These are phyloP conservation scores for Entomortierella lignicola DNA, from an alignment of 192 early-diverging fungal species.

Conservation along the genomic window DNA sequence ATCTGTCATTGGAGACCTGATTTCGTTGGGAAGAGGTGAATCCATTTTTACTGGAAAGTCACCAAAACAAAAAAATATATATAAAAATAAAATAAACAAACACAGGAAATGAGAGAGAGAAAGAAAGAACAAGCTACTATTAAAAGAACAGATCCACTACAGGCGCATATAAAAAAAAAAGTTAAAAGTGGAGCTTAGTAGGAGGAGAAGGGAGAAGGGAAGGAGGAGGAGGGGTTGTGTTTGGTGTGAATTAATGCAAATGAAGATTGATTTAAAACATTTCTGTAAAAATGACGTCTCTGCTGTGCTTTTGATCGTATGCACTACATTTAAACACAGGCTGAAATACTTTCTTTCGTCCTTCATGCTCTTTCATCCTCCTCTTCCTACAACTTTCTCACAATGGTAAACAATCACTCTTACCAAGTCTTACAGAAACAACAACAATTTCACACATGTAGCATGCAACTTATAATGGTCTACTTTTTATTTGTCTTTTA, in stretches of 20 bases:
- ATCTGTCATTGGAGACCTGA: slow-evolving; percentile 19
- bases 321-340: not conserved
- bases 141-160: not conserved
- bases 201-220: not conserved
- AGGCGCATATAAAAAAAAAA: not conserved
- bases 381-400: not conserved
- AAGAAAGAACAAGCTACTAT: not conserved
- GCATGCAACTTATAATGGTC: not conserved
- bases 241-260: not conserved
- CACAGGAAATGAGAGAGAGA: not conserved
- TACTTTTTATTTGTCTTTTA: slow-evolving; percentile 18
- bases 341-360: not conserved
- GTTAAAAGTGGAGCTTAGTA: not conserved
- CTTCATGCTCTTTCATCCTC: not conserved
- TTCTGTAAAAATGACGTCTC: slow-evolving; percentile 16
- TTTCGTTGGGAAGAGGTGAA: slow-evolving; percentile 29
- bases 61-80: not conserved
- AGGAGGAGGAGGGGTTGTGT: not conserved
- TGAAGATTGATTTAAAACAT: too few relatives aligned
- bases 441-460: too few relatives aligned
- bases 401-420: slow-evolving; percentile 14
- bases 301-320: not conserved
- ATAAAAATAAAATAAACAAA: not conserved
- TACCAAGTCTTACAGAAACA: too few relatives aligned
- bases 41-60: slow-evolving; percentile 13